Evolutionary conservation across 1,284 basidiomycete genomes (phyloP).

Genomic region (Puccinia triticina): DNA sequence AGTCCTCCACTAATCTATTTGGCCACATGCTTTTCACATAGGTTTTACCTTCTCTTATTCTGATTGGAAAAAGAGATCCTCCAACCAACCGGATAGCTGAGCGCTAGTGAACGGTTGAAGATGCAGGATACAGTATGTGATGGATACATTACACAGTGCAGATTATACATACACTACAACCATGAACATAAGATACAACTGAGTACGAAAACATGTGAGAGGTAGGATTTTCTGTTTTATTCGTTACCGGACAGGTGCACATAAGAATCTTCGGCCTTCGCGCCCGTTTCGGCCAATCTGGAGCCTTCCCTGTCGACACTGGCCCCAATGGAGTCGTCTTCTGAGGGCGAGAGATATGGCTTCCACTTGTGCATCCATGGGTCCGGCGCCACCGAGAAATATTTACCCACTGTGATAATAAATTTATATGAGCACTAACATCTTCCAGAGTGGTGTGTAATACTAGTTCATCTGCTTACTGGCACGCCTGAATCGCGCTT

Average conservation of each 20-base stretch:
- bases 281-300: constrained; percentile 29
- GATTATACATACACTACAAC: too few relatives aligned
- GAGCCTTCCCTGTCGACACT: constrained; percentile 24
- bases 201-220: too few relatives aligned
- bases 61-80: too few relatives aligned
- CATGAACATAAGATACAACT: too few relatives aligned
- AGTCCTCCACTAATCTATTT: too few relatives aligned
- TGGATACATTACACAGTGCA: too few relatives aligned
- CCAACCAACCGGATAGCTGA: too few relatives aligned
- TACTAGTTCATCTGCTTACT: constrained; percentile 25
- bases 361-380: constrained; percentile 50
- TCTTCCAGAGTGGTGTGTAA: background rate
- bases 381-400: constrained; percentile 49
- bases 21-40: too few relatives aligned
- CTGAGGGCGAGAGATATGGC: constrained; percentile 43
- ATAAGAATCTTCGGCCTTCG: constrained; percentile 45
- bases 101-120: too few relatives aligned
- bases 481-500: constrained; percentile 49
- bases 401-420: constrained; percentile 32
- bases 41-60: too few relatives aligned
- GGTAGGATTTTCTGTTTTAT: background rate
- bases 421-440: background rate
- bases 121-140: too few relatives aligned
- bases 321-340: constrained; percentile 27
- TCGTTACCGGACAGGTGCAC: constrained; percentile 35